phyloP scores from a whole-genome alignment of 73 alveolate genomes.

The Blepharisma stoltei region DNA sequence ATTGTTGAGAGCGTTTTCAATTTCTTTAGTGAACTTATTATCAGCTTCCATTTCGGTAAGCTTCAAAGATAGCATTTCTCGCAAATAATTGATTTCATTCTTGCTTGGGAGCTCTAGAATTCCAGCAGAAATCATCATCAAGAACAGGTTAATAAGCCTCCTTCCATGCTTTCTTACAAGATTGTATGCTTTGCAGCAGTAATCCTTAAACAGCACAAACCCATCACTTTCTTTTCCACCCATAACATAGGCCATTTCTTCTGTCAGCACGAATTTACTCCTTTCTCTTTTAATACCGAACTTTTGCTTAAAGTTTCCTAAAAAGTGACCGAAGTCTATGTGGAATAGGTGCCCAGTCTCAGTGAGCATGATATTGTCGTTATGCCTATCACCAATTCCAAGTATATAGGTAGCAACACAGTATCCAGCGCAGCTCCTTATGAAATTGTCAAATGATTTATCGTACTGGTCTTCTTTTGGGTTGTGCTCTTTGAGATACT shows the following conservation, averaged over 20 bases:
- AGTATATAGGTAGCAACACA: constrained; percentile 95
- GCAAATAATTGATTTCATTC: constrained; percentile 64
- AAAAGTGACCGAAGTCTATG: constrained; percentile 98
- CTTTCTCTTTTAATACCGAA: constrained; percentile 92
- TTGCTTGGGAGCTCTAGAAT: constrained; percentile 83
- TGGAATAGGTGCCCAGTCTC: constrained; percentile 92
- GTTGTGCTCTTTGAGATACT: constrained; percentile 50
- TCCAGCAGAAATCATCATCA: constrained; percentile 88
- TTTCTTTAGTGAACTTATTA: constrained; percentile 57
- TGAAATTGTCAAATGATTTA: constrained; percentile 71
- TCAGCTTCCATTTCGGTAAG: constrained; percentile 70
- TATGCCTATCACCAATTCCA: constrained; percentile 97
- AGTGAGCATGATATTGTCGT: constrained; percentile 91
- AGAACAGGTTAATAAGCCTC: constrained; percentile 74
- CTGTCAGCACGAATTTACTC: constrained; percentile 79
- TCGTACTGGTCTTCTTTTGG: constrained; percentile 46
- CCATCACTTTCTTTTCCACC: constrained; percentile 73
- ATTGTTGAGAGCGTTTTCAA: constrained; percentile 50
- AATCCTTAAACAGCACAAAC: constrained; percentile 63
- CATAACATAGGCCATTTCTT: constrained; percentile 87
- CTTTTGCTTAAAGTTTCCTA: constrained; percentile 87
- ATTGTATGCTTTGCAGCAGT: constrained; percentile 79
- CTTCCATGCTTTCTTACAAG: constrained; percentile 79
- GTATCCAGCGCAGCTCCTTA: constrained; percentile 87
- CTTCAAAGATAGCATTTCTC: constrained; percentile 43